A percentile compares a stretch with the other conserved stretches of the same genome.
phyloP scores from a whole-genome alignment of 352 stramenopile species.

The Hyaloperonospora arabidopsidis region DNA sequence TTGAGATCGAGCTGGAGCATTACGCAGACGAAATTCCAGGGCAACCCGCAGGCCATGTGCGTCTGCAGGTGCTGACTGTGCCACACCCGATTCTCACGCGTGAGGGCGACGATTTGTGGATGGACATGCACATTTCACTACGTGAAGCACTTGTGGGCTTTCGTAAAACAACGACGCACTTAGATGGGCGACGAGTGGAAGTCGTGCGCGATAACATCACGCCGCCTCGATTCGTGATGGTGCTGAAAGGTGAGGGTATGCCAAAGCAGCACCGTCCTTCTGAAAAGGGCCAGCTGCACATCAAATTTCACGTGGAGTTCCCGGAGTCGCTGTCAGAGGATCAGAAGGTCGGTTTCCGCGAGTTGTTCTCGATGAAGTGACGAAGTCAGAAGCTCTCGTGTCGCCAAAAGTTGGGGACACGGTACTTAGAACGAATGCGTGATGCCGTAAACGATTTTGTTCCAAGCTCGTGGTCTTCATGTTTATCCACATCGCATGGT shows the following conservation, averaged over 20 bases:
- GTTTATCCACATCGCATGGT: too few relatives aligned
- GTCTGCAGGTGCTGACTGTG: conserved; percentile 86
- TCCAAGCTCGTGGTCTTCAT: too few relatives aligned
- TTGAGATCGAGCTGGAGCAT: conserved; percentile 91
- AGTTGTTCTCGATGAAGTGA: conserved; percentile 44
- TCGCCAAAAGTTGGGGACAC: not conserved
- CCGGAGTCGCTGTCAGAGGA: conserved; percentile 81
- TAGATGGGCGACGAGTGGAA: conserved; percentile 89
- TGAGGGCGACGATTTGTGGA: conserved; percentile 92
- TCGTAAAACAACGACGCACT: conserved; percentile 83
- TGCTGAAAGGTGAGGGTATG: conserved; percentile 92
- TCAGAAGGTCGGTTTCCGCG: conserved; percentile 65
- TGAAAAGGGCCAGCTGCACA: conserved; percentile 84
- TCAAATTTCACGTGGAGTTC: conserved; percentile 95
- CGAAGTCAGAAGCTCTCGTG: conserved; percentile 1
- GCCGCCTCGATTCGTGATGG: conserved; percentile 86
- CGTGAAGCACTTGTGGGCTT: conserved; percentile 94
- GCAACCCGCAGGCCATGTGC: conserved; percentile 88
- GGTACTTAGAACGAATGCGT: too few relatives aligned
- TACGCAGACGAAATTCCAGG: conserved; percentile 85
- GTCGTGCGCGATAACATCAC: conserved; percentile 86
- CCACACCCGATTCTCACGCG: conserved; percentile 85
- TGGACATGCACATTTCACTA: conserved; percentile 92
- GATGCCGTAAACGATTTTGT: too few relatives aligned
- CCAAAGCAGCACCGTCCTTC: conserved; percentile 86